These are phyloP conservation scores for Penicillium sclerotigenum DNA, from an alignment of 2,329 filamentous ascomycete genomes.

Conservation along the genomic window DNA sequence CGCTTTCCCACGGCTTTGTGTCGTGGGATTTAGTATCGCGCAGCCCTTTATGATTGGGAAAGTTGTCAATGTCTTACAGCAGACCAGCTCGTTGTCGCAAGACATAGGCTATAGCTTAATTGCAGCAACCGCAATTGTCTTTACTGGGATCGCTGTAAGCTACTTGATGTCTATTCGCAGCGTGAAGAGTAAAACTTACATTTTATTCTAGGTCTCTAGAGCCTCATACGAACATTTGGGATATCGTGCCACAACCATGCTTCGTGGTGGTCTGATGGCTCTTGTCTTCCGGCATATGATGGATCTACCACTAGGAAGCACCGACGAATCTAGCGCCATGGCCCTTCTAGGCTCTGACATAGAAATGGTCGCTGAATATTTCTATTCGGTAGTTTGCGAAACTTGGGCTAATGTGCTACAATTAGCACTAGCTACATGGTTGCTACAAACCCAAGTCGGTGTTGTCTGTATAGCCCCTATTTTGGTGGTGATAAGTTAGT, in stretches of 20 bases:
- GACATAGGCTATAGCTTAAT: constrained; percentile 5
- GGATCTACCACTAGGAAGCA: constrained; percentile 16
- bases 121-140: constrained; percentile 8
- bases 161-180: background rate
- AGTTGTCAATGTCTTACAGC: constrained; percentile 9
- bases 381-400: constrained; percentile 25
- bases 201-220: background rate
- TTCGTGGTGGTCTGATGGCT: constrained; percentile 21
- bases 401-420: constrained; percentile 37
- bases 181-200: background rate
- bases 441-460: constrained; percentile 31
- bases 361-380: constrained; percentile 24
- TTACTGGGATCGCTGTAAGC: constrained; percentile 12
- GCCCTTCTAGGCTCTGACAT: constrained; percentile 22
- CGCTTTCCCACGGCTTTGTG: constrained; percentile 13
- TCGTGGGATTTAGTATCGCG: constrained; percentile 18
- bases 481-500: constrained; percentile 29
- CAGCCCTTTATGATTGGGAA: constrained; percentile 17
- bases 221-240: no score
- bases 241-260: constrained; percentile 17
- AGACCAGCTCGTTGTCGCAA: constrained; percentile 1
- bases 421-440: constrained; percentile 35
- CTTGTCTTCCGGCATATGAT: constrained; percentile 21
- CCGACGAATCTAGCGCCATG: constrained; percentile 24
- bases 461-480: constrained; percentile 33